Evolutionary conservation across 768 basidiomycete species (phyloP).

Genomic region (Lactarius sanguifluus): DNA sequence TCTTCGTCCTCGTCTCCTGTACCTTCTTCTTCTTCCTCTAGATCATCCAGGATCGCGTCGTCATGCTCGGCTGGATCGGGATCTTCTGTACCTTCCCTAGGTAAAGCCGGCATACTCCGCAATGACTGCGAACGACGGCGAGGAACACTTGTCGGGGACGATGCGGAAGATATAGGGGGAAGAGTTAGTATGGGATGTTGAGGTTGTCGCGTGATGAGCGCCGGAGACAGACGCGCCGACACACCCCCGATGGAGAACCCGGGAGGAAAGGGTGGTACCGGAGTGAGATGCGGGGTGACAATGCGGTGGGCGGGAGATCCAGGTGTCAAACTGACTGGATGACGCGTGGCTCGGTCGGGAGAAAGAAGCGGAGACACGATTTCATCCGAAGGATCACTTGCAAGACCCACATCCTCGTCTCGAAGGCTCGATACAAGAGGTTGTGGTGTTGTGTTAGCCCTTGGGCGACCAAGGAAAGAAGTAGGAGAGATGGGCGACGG

Average conservation of each 20-base stretch:
- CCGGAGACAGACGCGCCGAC: slow-evolving; percentile 29
- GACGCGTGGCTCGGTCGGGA: slow-evolving; percentile 1
- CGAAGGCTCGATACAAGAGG: neutral
- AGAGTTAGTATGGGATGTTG: slow-evolving; percentile 27
- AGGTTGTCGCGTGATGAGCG: slow-evolving; percentile 30
- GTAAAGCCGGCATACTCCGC: slow-evolving; percentile 29
- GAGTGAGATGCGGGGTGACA: neutral
- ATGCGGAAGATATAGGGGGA: slow-evolving; percentile 23
- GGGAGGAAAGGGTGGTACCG: slow-evolving; percentile 5
- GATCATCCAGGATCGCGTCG: slow-evolving; percentile 39
- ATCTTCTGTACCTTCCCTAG: slow-evolving; percentile 38
- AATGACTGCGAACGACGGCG: slow-evolving; percentile 23
- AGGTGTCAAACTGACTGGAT: slow-evolving; percentile 19
- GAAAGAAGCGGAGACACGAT: slow-evolving; percentile 2
- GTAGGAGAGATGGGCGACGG: neutral
- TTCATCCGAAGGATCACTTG: neutral
- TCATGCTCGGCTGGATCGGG: slow-evolving; percentile 39
- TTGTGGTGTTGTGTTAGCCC: neutral
- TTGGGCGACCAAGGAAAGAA: slow-evolving; percentile 1
- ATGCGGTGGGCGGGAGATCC: slow-evolving; percentile 3
- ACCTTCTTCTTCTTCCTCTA: slow-evolving; percentile 40
- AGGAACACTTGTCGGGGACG: slow-evolving; percentile 5
- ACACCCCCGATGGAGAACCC: slow-evolving; percentile 26
- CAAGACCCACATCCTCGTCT: neutral
- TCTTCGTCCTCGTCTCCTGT: slow-evolving; percentile 23